phyloP scores from a whole-genome alignment of 306 rosid genomes.

The Malus asiatica region DNA sequence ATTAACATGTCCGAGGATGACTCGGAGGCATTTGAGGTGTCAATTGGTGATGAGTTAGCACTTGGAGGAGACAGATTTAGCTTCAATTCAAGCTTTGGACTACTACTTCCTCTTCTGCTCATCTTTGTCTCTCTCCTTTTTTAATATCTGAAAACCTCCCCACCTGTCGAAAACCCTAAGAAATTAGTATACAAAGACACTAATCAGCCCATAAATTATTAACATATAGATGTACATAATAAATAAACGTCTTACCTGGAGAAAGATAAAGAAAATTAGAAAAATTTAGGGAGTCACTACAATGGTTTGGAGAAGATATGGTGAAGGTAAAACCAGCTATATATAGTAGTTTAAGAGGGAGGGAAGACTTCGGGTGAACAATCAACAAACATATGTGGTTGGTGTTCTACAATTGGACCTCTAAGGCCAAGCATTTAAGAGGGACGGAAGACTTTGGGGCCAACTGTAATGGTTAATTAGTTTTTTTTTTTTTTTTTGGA shows the following conservation, averaged over 20 bases:
- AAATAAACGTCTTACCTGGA: background rate
- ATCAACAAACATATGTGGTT: background rate
- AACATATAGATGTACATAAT: background rate
- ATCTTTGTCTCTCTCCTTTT: background rate
- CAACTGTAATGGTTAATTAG: background rate
- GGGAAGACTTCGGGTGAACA: background rate
- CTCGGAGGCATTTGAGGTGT: background rate
- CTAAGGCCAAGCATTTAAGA: background rate
- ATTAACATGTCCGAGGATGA: background rate
- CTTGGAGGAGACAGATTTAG: constrained; percentile 2
- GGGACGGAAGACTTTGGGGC: background rate
- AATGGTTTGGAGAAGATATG: background rate
- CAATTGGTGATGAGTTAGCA: background rate
- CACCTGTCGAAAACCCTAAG: background rate
- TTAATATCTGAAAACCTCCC: background rate
- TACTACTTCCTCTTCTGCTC: background rate
- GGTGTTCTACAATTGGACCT: background rate
- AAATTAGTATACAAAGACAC: background rate
- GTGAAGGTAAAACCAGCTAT: background rate
- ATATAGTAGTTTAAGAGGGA: background rate
- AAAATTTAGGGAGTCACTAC: background rate
- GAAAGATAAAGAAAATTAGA: background rate
- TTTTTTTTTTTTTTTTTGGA: background rate
- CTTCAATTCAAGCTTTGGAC: background rate
- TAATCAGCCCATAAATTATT: background rate